Evolutionary conservation across 2,329 filamentous ascomycete genomes (phyloP).

Genomic region (Knufia fluminis): DNA sequence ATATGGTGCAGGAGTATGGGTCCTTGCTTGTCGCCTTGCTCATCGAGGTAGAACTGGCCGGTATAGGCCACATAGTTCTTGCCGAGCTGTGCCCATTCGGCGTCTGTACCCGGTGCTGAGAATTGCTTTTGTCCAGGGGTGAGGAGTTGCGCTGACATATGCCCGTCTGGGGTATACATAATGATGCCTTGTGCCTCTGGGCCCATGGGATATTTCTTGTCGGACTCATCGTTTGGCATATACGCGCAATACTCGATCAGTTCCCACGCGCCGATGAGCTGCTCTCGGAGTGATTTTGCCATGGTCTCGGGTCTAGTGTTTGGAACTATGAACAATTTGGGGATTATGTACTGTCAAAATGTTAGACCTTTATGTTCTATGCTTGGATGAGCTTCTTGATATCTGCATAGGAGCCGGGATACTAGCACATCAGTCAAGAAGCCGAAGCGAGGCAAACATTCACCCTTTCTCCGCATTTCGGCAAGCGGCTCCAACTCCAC

Average conservation of each 20-base stretch:
- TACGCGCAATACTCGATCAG: conserved; percentile 7
- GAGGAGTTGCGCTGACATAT: conserved; percentile 13
- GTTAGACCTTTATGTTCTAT: too few relatives aligned
- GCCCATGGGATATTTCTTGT: conserved; percentile 10
- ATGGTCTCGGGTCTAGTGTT: too few relatives aligned
- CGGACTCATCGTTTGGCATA: conserved; percentile 4
- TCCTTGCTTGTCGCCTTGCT: conserved; percentile 7
- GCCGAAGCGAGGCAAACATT: background rate
- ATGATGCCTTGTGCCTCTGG: conserved; percentile 9
- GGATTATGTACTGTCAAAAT: too few relatives aligned
- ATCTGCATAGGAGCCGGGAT: background rate
- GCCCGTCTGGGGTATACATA: conserved; percentile 12
- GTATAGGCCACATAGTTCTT: conserved; percentile 10
- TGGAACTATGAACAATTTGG: too few relatives aligned
- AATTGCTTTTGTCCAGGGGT: conserved; percentile 7
- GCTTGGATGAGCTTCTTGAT: too few relatives aligned
- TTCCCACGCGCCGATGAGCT: conserved; percentile 10
- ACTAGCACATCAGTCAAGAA: background rate
- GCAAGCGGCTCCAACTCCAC: background rate
- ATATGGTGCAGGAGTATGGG: conserved; percentile 11
- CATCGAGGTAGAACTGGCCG: conserved; percentile 10
- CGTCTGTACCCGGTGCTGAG: background rate
- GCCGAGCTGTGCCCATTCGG: conserved; percentile 5
- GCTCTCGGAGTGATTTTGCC: background rate
- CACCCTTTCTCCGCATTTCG: background rate